A percentile compares a stretch with the other conserved stretches of the same genome.
phyloP scores from a whole-genome alignment of 1,139 yeast genomes.

The Yamadazyma jaroonii region DNA sequence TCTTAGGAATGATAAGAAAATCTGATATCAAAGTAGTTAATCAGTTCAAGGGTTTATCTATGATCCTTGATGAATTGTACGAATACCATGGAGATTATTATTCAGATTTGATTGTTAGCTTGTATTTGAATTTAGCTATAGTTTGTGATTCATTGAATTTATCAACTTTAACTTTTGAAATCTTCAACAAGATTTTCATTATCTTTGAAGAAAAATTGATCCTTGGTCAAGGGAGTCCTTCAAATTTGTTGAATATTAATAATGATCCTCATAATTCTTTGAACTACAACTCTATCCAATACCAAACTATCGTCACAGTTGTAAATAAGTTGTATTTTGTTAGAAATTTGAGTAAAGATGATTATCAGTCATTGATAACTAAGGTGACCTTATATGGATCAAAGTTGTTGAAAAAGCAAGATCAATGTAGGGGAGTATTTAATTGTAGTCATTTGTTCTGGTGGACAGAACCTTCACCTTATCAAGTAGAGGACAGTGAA shows the following conservation, averaged over 20 bases:
- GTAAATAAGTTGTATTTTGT: slow-evolving; percentile 62
- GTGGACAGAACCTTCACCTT: slow-evolving; percentile 58
- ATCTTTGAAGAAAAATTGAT: slow-evolving; percentile 76
- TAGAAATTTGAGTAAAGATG: slow-evolving; percentile 57
- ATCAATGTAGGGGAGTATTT: slow-evolving; percentile 90
- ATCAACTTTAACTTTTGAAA: slow-evolving; percentile 70
- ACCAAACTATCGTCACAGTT: slow-evolving; percentile 42
- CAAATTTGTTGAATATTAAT: slow-evolving; percentile 1
- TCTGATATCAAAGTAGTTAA: slow-evolving; percentile 31
- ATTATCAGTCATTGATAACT: slow-evolving; percentile 77
- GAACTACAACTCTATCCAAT: slow-evolving; percentile 37
- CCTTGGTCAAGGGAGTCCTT: slow-evolving; percentile 11
- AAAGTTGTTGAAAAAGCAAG: slow-evolving; percentile 83
- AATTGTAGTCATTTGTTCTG: slow-evolving; percentile 93
- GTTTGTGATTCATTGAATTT: slow-evolving; percentile 72
- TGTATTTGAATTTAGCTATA: slow-evolving; percentile 56
- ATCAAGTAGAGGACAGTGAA: slow-evolving; percentile 1
- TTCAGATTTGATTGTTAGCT: slow-evolving; percentile 49
- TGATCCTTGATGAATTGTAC: slow-evolving; percentile 67
- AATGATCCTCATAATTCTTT: slow-evolving; percentile 37
- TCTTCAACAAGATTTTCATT: slow-evolving; percentile 83
- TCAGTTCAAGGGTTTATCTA: slow-evolving; percentile 71
- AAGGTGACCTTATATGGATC: slow-evolving; percentile 87
- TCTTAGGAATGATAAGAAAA: slow-evolving; percentile 33
- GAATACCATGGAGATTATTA: slow-evolving; percentile 43